Evolutionary conservation across 495 filamentous ascomycete species (phyloP).

Genomic region (Aspergillus bertholletiae): DNA sequence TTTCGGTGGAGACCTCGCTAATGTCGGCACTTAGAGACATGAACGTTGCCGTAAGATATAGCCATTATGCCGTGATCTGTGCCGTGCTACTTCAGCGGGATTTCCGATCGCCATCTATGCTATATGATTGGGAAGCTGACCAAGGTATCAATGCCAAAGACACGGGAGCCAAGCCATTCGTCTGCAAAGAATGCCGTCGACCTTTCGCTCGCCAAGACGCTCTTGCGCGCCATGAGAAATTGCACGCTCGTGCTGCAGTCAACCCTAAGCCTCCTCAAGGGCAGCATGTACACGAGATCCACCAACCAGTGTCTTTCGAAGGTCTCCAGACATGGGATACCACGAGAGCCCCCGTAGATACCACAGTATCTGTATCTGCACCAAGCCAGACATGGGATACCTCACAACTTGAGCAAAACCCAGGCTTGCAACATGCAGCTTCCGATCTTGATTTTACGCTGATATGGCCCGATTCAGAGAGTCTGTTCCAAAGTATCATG

Average conservation of each 20-base stretch:
- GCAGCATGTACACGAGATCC: conserved; percentile 14
- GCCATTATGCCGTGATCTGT: conserved; percentile 2
- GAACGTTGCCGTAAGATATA: conserved; percentile 46
- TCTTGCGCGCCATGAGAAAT: conserved; percentile 45
- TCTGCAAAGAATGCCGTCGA: conserved; percentile 40
- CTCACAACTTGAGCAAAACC: conserved; percentile 14
- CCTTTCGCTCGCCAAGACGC: conserved; percentile 48
- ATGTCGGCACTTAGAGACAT: conserved; percentile 37
- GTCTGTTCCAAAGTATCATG: conserved; percentile 46
- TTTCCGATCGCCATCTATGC: background rate
- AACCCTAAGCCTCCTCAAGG: conserved; percentile 21
- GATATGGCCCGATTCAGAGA: conserved; percentile 48
- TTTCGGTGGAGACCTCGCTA: conserved; percentile 21
- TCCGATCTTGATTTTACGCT: conserved; percentile 42
- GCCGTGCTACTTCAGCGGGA: background rate
- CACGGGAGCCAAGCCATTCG: conserved; percentile 44
- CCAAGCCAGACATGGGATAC: conserved; percentile 28
- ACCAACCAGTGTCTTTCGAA: conserved; percentile 20
- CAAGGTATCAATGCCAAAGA: conserved; percentile 31
- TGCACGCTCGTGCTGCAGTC: conserved; percentile 37
- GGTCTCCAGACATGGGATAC: conserved; percentile 26
- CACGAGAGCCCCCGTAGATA: conserved; percentile 19
- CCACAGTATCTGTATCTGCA: conserved; percentile 19
- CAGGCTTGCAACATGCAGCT: conserved; percentile 22
- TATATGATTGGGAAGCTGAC: conserved; percentile 2